Percentiles rank a stretch among this genome's conserved stretches.
phyloP scores from a whole-genome alignment of 2,329 filamentous ascomycete genomes.

The Penicillium sp. region DNA sequence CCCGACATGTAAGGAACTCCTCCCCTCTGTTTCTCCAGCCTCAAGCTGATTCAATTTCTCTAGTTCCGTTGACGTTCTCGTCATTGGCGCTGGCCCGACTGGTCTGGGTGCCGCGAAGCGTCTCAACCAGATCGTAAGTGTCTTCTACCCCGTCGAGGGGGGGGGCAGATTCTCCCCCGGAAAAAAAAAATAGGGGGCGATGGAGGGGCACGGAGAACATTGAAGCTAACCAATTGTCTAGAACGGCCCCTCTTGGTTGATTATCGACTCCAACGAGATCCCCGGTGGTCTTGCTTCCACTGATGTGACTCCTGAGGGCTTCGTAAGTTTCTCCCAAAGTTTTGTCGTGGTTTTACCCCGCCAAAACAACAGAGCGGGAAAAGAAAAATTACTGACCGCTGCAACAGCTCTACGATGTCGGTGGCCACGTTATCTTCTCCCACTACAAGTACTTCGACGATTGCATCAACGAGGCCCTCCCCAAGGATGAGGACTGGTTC shows the following conservation, averaged over 20 bases:
- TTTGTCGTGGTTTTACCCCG: not conserved
- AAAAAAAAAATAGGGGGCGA: conserved; percentile 16
- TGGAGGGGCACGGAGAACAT: conserved; percentile 22
- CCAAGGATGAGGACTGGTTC: conserved; percentile 93
- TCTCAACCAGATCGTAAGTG: conserved; percentile 85
- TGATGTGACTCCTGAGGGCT: conserved; percentile 91
- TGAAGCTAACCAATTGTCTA: conserved; percentile 43
- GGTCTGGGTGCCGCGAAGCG: conserved; percentile 97
- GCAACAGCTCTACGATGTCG: conserved; percentile 89
- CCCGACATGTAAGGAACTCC: conserved; percentile 42
- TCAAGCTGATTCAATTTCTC: conserved; percentile 3
- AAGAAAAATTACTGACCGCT: conserved; percentile 14
- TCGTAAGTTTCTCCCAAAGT: conserved; percentile 64
- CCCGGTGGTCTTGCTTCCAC: conserved; percentile 95
- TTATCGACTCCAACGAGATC: conserved; percentile 86
- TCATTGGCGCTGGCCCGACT: conserved; percentile 96
- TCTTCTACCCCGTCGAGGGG: conserved; percentile 6
- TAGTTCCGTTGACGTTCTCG: conserved; percentile 92
- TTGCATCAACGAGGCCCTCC: conserved; percentile 94
- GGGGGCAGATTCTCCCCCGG: not conserved
- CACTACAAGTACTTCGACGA: conserved; percentile 99
- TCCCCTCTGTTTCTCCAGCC: not conserved
- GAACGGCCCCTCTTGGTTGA: conserved; percentile 93
- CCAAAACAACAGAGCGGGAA: not conserved
- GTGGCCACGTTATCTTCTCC: conserved; percentile 97